Percentiles rank a stretch among this genome's conserved stretches.
Conservation (phyloP, 805 yeast genomes). For the Sugiyamaella americana region DNA sequence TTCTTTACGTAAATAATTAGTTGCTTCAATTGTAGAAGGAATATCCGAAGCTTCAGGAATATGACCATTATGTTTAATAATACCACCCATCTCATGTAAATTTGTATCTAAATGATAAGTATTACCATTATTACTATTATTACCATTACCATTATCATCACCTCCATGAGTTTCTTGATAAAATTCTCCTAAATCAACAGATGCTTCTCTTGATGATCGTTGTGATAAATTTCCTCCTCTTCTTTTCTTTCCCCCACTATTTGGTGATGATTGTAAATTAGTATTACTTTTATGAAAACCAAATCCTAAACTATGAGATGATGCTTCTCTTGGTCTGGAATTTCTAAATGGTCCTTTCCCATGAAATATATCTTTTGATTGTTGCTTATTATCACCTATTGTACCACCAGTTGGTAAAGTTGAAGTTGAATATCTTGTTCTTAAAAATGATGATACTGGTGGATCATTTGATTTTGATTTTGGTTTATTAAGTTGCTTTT, state of each 20-base stretch:
- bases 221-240: neutral
- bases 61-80: slow-evolving; percentile 27
- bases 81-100: slow-evolving; percentile 47
- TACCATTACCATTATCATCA: too few relatives aligned
- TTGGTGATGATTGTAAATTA: neutral
- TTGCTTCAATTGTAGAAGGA: slow-evolving; percentile 12
- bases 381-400: neutral
- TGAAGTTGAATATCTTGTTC: neutral
- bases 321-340: neutral
- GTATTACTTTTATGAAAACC: neutral
- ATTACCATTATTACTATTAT: neutral
- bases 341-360: neutral
- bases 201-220: neutral
- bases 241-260: neutral
- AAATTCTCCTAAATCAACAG: neutral
- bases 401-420: slow-evolving; percentile 1
- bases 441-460: neutral
- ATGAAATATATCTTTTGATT: neutral
- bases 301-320: neutral
- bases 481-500: neutral
- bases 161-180: neutral
- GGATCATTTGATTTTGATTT: neutral
- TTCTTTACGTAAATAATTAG: slow-evolving; percentile 19
- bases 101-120: slow-evolving; percentile 38
- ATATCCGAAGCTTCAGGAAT: neutral